Evolutionary conservation across 805 yeast species (phyloP), one percentile per base, ranked within the genome.

Genomic region (Ogataea minuta): DNA sequence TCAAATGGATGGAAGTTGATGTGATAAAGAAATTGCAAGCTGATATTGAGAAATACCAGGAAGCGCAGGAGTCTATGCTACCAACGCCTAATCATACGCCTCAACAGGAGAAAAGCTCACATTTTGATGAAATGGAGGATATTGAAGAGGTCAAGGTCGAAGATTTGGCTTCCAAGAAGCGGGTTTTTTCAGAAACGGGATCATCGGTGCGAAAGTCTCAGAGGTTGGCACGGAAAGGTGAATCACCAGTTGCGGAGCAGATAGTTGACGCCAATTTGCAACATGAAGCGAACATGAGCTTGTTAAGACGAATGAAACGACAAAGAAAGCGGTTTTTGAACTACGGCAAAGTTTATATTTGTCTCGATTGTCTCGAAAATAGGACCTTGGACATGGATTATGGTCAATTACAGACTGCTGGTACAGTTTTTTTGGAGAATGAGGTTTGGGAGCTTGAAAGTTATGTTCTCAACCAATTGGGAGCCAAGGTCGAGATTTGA

Each of bases 1-100:
- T 70, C 50, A 69, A 68, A 41, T 76, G 76, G 65, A 59, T 74
- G 43, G 64, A 67, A 27, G 54, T 72, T 28, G 67, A 59, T 38
- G 30, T 53, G 23, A 36, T 52, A 35, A 43, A 46, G 29, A 44
- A 52, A 19, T 34, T 29, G 23, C 46, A 39, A 28, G 26, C 17
- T 3, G 45, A 42, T 23, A n/a, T 46, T 19, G 23, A 31, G 14
- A 20, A 9, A 7, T 27, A 40, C 28, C 10, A 13, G 16, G 29
- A 39, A 6, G 12, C 26, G 15, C 29, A 39, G 6, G 43, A 33
- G 11, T 34, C 41, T 9, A 49, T 49, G 26, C 44, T 60, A 10
- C 60, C 56, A 9, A 60, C 65, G 9, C 66, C 66, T 2, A 41
- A 53, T 15, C 49, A 48, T n/a, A 51, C 62, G 3, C 64, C 64